Conservation (phyloP, 2,329 filamentous ascomycete species). For the Diaporthe longicolla region DNA sequence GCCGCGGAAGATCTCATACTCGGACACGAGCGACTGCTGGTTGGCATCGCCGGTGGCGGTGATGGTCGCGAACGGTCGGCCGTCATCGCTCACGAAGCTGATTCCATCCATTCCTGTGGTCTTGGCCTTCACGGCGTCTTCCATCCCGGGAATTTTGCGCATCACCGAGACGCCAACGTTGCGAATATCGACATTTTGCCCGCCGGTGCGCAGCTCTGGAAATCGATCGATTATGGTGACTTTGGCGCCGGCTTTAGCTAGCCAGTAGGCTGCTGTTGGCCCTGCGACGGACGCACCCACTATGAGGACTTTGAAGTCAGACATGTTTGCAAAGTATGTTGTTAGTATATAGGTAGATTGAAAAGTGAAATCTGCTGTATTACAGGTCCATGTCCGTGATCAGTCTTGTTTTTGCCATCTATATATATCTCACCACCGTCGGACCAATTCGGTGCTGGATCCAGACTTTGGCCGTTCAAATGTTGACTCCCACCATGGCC, state of each 20-base stretch:
- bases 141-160: constrained; percentile 57
- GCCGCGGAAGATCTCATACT: constrained; percentile 64
- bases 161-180: constrained; percentile 55
- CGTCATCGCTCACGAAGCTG: constrained; percentile 55
- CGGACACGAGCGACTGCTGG: constrained; percentile 59
- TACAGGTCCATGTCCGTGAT: background rate
- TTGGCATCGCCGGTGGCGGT: constrained; percentile 53
- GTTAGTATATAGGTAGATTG: background rate
- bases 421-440: background rate
- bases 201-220: constrained; percentile 46
- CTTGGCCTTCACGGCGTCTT: constrained; percentile 53
- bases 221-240: constrained; percentile 49
- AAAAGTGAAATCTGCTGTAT: background rate
- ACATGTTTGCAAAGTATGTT: constrained; percentile 40
- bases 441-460: constrained; percentile 15
- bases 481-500: background rate
- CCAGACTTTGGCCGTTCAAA: background rate
- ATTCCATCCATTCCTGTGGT: constrained; percentile 59
- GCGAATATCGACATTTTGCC: constrained; percentile 56
- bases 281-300: constrained; percentile 48
- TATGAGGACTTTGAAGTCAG: constrained; percentile 52
- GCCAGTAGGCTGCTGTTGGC: constrained; percentile 47
- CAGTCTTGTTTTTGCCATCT: background rate
- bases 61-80: constrained; percentile 54
- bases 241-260: constrained; percentile 48